Conservation (phyloP, 176 grass and related monocot genomes). For the Panicum miliaceum region DNA sequence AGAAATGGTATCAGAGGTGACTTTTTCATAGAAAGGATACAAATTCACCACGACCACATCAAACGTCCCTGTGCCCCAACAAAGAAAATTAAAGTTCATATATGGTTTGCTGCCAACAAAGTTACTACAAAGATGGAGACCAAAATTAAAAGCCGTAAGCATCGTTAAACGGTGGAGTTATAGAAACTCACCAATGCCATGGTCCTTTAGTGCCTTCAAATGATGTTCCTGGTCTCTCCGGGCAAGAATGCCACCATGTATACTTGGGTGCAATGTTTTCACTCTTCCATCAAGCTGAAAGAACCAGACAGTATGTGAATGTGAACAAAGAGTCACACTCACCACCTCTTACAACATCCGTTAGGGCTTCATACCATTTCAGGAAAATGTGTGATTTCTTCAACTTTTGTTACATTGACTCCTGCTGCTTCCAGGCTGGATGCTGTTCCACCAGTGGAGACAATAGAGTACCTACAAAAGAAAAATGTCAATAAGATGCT, state of each 20-base stretch:
- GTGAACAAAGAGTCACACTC: not conserved
- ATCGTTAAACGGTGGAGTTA: not conserved
- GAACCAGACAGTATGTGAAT: constrained; percentile 25
- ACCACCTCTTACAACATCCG: not conserved
- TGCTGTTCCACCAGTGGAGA: constrained; percentile 91
- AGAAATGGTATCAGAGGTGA: constrained; percentile 72
- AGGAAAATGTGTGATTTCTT: constrained; percentile 92
- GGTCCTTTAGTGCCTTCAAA: constrained; percentile 75
- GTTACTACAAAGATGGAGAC: not conserved
- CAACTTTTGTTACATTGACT: constrained; percentile 83
- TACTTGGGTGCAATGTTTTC: constrained; percentile 91
- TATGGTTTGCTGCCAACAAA: not conserved
- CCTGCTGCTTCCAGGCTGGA: constrained; percentile 83
- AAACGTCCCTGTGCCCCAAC: constrained; percentile 68
- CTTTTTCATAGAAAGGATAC: constrained; percentile 95
- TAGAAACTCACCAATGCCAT: constrained; percentile 68
- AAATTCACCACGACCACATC: constrained; percentile 96
- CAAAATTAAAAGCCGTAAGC: not conserved
- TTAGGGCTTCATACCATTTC: constrained; percentile 67
- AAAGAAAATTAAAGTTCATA: not conserved
- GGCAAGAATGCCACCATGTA: constrained; percentile 98
- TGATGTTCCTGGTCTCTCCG: constrained; percentile 85
- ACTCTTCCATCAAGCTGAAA: constrained; percentile 88
- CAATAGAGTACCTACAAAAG: constrained; percentile 65
- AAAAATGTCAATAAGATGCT: constrained; percentile 6